Conservation (phyloP, 306 rosid species). For the Lotus japonicus region DNA sequence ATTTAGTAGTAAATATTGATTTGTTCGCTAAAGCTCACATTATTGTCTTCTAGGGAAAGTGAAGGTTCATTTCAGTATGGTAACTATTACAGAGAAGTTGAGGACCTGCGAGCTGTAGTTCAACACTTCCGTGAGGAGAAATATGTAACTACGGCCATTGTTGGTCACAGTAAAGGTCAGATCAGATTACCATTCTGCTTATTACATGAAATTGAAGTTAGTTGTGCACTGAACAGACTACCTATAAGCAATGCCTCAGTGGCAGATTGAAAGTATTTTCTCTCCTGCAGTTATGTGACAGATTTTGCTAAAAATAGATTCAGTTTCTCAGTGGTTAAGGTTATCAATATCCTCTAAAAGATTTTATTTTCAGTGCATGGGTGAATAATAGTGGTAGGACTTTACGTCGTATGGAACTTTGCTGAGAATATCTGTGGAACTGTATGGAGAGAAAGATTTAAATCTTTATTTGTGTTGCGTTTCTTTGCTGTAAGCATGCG, state of each 20-base stretch:
- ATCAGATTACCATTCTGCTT: conserved; percentile 22
- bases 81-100: conserved; percentile 76
- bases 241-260: background rate
- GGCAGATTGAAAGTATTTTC: conserved; percentile 9
- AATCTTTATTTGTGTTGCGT: background rate
- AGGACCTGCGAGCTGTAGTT: conserved; percentile 62
- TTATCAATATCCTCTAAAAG: background rate
- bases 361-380: conserved; percentile 3
- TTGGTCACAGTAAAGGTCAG: conserved; percentile 93
- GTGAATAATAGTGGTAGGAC: background rate
- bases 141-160: conserved; percentile 43
- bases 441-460: background rate
- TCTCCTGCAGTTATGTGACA: background rate
- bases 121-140: conserved; percentile 53
- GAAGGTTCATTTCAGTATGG: conserved; percentile 83
- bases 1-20: background rate
- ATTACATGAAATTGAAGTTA: conserved; percentile 10
- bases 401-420: background rate
- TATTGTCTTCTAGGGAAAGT: conserved; percentile 62
- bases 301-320: background rate
- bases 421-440: background rate
- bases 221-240: conserved; percentile 5
- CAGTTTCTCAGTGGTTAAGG: background rate
- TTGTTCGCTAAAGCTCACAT: background rate
- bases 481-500: conserved; percentile 10